These are phyloP conservation scores for Starmerella potacharoeniae DNA, from an alignment of 805 yeast genomes.

Conservation along the genomic window DNA sequence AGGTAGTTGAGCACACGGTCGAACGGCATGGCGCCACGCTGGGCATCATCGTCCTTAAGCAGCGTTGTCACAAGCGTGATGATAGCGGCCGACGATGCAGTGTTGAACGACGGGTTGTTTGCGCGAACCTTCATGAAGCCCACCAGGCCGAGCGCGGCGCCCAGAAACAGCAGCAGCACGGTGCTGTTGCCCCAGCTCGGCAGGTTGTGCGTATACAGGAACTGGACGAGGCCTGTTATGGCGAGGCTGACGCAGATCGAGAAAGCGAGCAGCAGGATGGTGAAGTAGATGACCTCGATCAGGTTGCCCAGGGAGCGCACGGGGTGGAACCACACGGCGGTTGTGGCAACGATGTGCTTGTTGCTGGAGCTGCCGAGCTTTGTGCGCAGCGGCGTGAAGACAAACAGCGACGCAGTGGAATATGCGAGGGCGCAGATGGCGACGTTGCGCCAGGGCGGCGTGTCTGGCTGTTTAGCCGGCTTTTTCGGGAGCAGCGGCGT, in stretches of 20 bases:
- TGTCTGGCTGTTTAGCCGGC: background rate
- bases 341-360: constrained; percentile 73
- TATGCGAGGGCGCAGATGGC: constrained; percentile 59
- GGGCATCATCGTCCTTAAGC: constrained; percentile 60
- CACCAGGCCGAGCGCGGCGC: constrained; percentile 50
- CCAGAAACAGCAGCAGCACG: constrained; percentile 40
- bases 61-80: constrained; percentile 60
- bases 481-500: constrained; percentile 1
- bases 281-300: constrained; percentile 62
- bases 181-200: constrained; percentile 41
- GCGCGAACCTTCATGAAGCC: constrained; percentile 61
- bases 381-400: constrained; percentile 39
- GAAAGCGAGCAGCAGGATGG: constrained; percentile 47
- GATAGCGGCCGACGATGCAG: constrained; percentile 69
- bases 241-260: constrained; percentile 35
- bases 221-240: constrained; percentile 32
- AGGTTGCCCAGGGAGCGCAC: constrained; percentile 68
- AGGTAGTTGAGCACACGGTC: constrained; percentile 43
- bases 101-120: constrained; percentile 57
- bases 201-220: constrained; percentile 29
- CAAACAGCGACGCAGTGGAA: constrained; percentile 59
- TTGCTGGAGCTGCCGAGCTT: constrained; percentile 56
- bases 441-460: constrained; percentile 9
- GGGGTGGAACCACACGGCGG: constrained; percentile 76
- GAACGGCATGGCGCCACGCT: constrained; percentile 47